Evolutionary conservation across 2,329 filamentous ascomycete species (phyloP).

Genomic region (Fusarium decemcellulare): DNA sequence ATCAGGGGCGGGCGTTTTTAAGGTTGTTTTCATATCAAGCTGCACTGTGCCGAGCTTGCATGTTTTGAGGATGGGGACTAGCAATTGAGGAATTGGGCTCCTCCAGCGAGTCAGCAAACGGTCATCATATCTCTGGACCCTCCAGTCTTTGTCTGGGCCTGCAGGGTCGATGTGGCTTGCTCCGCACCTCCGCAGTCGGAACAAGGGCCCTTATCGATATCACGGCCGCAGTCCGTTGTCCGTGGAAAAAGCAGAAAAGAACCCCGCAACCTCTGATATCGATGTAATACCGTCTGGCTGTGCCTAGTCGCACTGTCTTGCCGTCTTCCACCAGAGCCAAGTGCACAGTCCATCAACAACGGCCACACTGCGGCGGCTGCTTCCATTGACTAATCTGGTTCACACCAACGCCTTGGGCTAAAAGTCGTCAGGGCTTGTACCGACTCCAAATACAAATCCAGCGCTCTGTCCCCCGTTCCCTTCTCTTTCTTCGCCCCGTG

Average conservation of each 20-base stretch:
- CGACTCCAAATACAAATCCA: constrained; percentile 36
- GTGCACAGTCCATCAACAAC: constrained; percentile 35
- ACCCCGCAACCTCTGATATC: constrained; percentile 47
- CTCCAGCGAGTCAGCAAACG: constrained; percentile 28
- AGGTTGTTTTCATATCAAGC: constrained; percentile 27
- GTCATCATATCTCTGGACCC: constrained; percentile 27
- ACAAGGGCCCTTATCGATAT: constrained; percentile 42
- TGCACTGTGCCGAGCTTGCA: constrained; percentile 18
- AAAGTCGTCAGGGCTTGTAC: constrained; percentile 41
- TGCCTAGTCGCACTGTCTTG: constrained; percentile 31
- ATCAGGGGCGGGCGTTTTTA: constrained; percentile 4
- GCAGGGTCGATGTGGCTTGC: constrained; percentile 38
- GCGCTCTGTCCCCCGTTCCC: constrained; percentile 19
- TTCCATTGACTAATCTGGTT: constrained; percentile 48
- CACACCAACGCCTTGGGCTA: constrained; percentile 39
- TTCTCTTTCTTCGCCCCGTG: constrained; percentile 1
- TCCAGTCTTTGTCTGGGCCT: constrained; percentile 6
- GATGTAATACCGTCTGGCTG: constrained; percentile 39
- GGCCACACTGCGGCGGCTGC: constrained; percentile 24
- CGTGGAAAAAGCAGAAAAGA: constrained; percentile 46
- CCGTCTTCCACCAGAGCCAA: neutral
- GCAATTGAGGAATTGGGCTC: constrained; percentile 28
- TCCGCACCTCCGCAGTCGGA: constrained; percentile 49
- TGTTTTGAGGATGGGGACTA: constrained; percentile 11
- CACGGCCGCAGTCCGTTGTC: constrained; percentile 22